Conservation (phyloP, 2,329 filamentous ascomycete species). For the Aspergillus puulaauensis region DNA sequence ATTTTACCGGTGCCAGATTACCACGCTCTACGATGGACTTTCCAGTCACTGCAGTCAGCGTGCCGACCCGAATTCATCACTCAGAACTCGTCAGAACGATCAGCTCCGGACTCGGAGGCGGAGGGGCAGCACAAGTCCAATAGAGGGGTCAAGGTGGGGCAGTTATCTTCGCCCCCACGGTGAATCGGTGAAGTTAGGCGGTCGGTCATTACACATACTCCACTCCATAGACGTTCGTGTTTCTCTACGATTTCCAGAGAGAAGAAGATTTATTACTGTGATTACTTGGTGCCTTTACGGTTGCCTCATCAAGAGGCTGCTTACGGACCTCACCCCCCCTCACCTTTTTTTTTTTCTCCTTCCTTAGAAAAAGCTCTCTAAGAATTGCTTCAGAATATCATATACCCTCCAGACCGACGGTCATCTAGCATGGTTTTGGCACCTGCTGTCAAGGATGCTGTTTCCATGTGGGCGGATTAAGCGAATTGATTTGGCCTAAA, state of each 20-base stretch:
- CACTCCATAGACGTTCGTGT: no score
- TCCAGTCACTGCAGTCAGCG: not conserved
- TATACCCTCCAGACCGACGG: not conserved
- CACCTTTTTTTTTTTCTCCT: no score
- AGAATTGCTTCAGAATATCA: not conserved
- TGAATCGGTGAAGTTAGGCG: no score
- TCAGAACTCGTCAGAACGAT: not conserved
- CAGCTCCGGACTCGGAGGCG: not conserved
- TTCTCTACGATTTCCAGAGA: no score
- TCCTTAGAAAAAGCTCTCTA: not conserved
- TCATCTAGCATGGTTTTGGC: not conserved
- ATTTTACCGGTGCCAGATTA: not conserved
- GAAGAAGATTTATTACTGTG: no score
- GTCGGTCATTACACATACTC: no score
- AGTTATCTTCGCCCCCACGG: not conserved
- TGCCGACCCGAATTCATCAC: not conserved
- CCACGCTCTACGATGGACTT: not conserved
- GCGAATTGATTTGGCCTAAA: not conserved
- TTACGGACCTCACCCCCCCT: no score
- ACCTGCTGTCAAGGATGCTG: not conserved
- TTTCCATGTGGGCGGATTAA: not conserved
- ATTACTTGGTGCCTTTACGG: no score
- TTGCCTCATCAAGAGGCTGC: no score
- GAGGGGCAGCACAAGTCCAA: not conserved
- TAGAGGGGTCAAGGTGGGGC: slow-evolving; percentile 3